A percentile compares a stretch with the other conserved stretches of the same genome.
Evolutionary conservation across 169 alveolate genomes (phyloP).

Genomic region (Babesia ovis): DNA sequence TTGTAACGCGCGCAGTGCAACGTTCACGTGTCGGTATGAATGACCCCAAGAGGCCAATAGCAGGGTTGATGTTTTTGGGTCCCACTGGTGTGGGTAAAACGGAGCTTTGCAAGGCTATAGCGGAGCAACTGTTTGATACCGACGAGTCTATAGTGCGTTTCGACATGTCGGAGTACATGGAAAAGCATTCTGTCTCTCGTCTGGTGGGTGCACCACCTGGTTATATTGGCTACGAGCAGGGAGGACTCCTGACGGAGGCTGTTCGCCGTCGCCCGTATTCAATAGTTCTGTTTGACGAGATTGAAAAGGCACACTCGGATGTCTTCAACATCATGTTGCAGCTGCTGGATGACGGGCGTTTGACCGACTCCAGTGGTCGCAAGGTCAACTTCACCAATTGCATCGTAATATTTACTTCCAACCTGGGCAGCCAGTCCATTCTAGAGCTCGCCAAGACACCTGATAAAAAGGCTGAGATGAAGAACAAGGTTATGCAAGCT

Average conservation of each 20-base stretch:
- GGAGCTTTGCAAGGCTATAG: conserved; percentile 87
- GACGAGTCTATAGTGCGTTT: conserved; percentile 82
- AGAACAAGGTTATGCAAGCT: conserved; percentile 77
- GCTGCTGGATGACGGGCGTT: conserved; percentile 87
- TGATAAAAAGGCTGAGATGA: conserved; percentile 74
- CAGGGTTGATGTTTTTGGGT: conserved; percentile 88
- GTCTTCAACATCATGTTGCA: conserved; percentile 85
- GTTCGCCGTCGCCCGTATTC: conserved; percentile 88
- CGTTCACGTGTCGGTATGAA: conserved; percentile 88
- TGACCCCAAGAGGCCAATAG: conserved; percentile 88
- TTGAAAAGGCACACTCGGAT: conserved; percentile 91
- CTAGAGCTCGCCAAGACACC: conserved; percentile 81
- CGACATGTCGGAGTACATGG: conserved; percentile 91
- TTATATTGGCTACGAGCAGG: conserved; percentile 88
- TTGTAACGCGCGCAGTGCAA: conserved; percentile 82
- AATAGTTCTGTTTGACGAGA: conserved; percentile 87
- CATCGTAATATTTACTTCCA: conserved; percentile 83
- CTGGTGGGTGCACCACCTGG: conserved; percentile 92
- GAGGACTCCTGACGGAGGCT: conserved; percentile 90
- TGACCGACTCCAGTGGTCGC: conserved; percentile 86
- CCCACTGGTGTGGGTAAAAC: conserved; percentile 92
- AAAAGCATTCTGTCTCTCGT: conserved; percentile 86
- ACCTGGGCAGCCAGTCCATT: conserved; percentile 83
- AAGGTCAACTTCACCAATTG: conserved; percentile 86
- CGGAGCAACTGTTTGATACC: conserved; percentile 86